These are phyloP conservation scores for Calvatia gigantea DNA, from an alignment of 768 basidiomycete species.

Conservation along the genomic window DNA sequence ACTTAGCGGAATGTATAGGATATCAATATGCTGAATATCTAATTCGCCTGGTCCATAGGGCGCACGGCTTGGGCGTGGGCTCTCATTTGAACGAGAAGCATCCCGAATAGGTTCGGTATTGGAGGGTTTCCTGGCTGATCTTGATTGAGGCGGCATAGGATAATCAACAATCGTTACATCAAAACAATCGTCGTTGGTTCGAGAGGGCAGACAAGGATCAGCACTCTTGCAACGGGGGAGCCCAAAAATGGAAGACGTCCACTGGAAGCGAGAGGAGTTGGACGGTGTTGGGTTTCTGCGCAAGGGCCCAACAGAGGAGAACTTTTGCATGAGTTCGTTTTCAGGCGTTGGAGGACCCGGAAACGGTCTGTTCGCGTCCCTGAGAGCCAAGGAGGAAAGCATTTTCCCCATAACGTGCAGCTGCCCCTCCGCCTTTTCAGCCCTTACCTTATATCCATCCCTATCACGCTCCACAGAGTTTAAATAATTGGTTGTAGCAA, in stretches of 20 bases:
- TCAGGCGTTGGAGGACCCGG: background rate
- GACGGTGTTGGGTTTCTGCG: background rate
- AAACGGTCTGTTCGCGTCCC: background rate
- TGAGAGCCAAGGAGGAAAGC: background rate
- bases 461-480: background rate
- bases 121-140: background rate
- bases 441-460: background rate
- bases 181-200: background rate
- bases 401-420: background rate
- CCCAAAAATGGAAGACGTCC: background rate
- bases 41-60: constrained; percentile 1
- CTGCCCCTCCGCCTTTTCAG: background rate
- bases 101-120: background rate
- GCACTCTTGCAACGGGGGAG: constrained; percentile 1
- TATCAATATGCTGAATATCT: constrained; percentile 30
- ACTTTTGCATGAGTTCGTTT: background rate
- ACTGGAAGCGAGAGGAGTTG: background rate
- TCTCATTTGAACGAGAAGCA: background rate
- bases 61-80: background rate
- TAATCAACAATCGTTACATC: background rate
- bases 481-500: background rate
- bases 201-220: background rate
- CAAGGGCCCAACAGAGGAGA: background rate
- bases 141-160: background rate
- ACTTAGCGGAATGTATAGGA: constrained; percentile 32